phyloP scores from a whole-genome alignment of 2,329 filamentous ascomycete genomes.

The Dactylellina cionopaga region DNA sequence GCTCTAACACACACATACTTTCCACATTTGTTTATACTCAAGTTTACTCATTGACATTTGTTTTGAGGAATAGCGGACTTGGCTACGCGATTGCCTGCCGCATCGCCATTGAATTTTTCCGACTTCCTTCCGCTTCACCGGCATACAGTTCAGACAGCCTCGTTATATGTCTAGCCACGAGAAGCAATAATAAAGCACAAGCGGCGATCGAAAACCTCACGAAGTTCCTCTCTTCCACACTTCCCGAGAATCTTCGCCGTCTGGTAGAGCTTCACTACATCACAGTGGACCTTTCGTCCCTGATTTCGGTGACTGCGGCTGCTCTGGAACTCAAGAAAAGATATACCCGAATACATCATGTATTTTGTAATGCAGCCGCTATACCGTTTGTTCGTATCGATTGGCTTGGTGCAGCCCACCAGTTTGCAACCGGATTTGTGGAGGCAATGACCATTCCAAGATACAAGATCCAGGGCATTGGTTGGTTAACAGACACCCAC shows the following conservation, averaged over 20 bases:
- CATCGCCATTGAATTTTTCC: conserved; percentile 38
- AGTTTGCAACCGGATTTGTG: conserved; percentile 71
- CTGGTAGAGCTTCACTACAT: conserved; percentile 52
- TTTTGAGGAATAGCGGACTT: conserved; percentile 25
- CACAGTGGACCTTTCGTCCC: conserved; percentile 54
- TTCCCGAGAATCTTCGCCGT: not conserved
- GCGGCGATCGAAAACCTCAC: conserved; percentile 50
- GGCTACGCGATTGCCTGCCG: conserved; percentile 49
- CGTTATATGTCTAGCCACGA: conserved; percentile 54
- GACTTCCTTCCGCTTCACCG: conserved; percentile 51
- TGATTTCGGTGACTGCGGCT: conserved; percentile 51
- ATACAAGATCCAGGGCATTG: conserved; percentile 72
- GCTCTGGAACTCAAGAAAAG: conserved; percentile 16
- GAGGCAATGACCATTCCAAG: conserved; percentile 78
- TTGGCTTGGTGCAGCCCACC: conserved; percentile 70
- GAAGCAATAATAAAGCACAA: conserved; percentile 52
- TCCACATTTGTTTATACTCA: not conserved
- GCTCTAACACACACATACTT: not conserved
- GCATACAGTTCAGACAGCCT: conserved; percentile 44
- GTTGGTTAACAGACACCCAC: conserved; percentile 63
- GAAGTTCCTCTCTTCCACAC: conserved; percentile 34
- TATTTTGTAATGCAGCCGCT: conserved; percentile 88
- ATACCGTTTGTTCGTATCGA: conserved; percentile 85
- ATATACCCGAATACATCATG: conserved; percentile 77
- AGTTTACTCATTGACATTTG: not conserved